These are phyloP conservation scores for Starmera dryadoides DNA, from an alignment of 805 yeast species.

Conservation along the genomic window DNA sequence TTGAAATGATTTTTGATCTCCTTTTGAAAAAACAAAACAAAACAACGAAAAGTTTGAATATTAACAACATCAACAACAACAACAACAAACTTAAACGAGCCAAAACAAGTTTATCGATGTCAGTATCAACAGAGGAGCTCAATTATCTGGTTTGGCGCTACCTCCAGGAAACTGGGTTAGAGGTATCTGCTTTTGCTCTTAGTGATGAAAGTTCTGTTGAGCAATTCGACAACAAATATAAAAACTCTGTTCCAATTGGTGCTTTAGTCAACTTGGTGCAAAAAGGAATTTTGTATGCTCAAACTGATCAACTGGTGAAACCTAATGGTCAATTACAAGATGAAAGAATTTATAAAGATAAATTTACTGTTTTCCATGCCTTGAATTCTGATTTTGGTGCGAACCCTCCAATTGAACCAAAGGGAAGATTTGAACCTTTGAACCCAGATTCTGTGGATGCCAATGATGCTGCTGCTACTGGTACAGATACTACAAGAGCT, in stretches of 20 bases:
- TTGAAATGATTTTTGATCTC: no score
- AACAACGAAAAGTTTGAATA: no score
- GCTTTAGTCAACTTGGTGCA: constrained; percentile 77
- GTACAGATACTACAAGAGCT: neutral
- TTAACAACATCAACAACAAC: no score
- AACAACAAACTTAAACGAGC: no score
- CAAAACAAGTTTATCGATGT: no score
- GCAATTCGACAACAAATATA: constrained; percentile 43
- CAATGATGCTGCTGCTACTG: constrained; percentile 4
- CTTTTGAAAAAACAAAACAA: no score
- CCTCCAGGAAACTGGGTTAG: constrained; percentile 75
- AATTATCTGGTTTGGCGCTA: constrained; percentile 93
- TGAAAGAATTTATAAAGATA: constrained; percentile 16
- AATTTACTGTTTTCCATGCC: constrained; percentile 49
- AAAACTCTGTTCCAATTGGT: constrained; percentile 62
- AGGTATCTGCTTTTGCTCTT: constrained; percentile 72
- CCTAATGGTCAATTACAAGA: constrained; percentile 25
- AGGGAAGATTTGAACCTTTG: constrained; percentile 24
- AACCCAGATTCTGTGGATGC: constrained; percentile 4
- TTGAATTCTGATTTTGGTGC: constrained; percentile 33
- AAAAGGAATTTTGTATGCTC: constrained; percentile 74
- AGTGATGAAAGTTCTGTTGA: constrained; percentile 66
- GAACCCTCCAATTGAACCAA: constrained; percentile 21
- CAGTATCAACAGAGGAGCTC: constrained; percentile 74
- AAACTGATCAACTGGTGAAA: constrained; percentile 52